These are phyloP conservation scores for Suhomyces guaymorum DNA, from an alignment of 1,139 yeast species.

Conservation along the genomic window DNA sequence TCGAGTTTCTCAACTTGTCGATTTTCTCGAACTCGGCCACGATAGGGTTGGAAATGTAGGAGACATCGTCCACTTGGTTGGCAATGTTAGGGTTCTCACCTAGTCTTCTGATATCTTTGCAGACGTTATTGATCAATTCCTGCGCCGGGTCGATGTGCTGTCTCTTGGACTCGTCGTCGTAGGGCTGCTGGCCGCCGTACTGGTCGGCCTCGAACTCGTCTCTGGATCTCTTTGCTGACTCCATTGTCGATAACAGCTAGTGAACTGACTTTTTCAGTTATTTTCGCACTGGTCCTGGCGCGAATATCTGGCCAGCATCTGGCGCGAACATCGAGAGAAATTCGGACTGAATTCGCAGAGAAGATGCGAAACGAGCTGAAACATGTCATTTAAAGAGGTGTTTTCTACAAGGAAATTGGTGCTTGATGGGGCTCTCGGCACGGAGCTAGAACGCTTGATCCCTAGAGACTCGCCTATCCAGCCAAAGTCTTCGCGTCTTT, in stretches of 20 bases:
- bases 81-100: conserved; percentile 61
- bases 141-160: conserved; percentile 45
- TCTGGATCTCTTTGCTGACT: conserved; percentile 39
- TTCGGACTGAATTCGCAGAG: too few species aligned
- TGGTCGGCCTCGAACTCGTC: conserved; percentile 36
- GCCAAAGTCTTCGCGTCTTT: conserved; percentile 42
- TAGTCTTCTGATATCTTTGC: conserved; percentile 60
- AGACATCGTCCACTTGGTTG: conserved; percentile 62
- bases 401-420: conserved; percentile 9
- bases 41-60: conserved; percentile 64
- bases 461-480: conserved; percentile 18
- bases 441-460: conserved; percentile 18
- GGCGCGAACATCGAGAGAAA: too few species aligned
- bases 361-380: too few species aligned
- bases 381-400: conserved; percentile 1
- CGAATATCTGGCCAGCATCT: too few species aligned
- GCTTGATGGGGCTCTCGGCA: conserved; percentile 22
- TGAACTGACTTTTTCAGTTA: neutral
- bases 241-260: conserved; percentile 21
- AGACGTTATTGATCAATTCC: conserved; percentile 44
- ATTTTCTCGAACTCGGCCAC: conserved; percentile 70
- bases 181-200: conserved; percentile 10
- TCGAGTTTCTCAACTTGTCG: conserved; percentile 58
- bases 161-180: conserved; percentile 30
- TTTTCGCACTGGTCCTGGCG: neutral